Conservation (phyloP, 139 green algal genomes). For the Picochlorum sp. region DNA sequence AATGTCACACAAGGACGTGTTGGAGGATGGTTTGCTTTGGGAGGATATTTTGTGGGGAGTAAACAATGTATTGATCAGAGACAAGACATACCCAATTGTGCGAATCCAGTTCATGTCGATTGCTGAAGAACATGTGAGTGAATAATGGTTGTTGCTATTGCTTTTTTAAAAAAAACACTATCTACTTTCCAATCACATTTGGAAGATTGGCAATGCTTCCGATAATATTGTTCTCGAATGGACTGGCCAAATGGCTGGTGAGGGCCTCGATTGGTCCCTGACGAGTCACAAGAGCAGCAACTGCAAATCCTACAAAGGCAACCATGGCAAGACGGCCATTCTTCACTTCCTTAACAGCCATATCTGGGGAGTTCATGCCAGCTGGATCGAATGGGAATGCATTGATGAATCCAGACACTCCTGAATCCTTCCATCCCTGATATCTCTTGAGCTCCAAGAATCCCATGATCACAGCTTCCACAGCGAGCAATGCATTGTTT, state of each 20-base stretch:
- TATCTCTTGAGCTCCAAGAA: conserved; percentile 83
- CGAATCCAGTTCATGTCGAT: conserved; percentile 61
- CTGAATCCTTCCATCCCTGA: conserved; percentile 74
- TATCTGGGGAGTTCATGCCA: conserved; percentile 36
- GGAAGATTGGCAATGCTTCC: conserved; percentile 43
- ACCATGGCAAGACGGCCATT: conserved; percentile 57
- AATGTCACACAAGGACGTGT: conserved; percentile 32
- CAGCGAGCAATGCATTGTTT: conserved; percentile 44
- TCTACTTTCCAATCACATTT: conserved; percentile 32
- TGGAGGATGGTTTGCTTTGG: conserved; percentile 56
- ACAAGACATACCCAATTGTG: conserved; percentile 41
- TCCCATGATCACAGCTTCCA: conserved; percentile 68
- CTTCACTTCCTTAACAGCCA: conserved; percentile 44
- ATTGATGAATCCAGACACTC: conserved; percentile 31
- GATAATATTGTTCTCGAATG: conserved; percentile 71
- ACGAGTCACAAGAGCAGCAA: conserved; percentile 43
- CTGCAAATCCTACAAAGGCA: conserved; percentile 70
- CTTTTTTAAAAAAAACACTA: not conserved
- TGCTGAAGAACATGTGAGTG: not conserved
- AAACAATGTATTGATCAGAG: conserved; percentile 41
- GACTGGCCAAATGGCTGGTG: conserved; percentile 44
- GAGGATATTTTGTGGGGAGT: conserved; percentile 67
- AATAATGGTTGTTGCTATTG: not conserved
- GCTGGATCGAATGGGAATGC: conserved; percentile 46
- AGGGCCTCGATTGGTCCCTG: conserved; percentile 54